These are phyloP conservation scores for Phytophthora ohioensis DNA, from an alignment of 352 stramenopile genomes.

Conservation along the genomic window DNA sequence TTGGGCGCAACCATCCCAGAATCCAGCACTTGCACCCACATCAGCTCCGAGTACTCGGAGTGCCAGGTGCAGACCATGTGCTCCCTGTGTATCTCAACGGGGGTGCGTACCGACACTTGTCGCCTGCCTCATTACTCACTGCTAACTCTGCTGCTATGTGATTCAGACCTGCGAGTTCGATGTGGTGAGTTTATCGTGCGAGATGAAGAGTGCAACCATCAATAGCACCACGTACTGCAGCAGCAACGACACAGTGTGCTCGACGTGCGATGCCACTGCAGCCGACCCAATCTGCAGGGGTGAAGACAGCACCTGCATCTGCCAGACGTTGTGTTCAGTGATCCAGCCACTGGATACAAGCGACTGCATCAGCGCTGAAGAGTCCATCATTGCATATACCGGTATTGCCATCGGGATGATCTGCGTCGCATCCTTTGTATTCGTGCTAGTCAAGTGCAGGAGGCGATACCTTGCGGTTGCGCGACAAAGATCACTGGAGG, in stretches of 20 bases:
- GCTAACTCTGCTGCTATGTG: neutral
- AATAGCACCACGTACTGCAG: constrained; percentile 41
- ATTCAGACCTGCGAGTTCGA: constrained; percentile 50
- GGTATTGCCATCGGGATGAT: constrained; percentile 24
- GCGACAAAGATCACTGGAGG: constrained; percentile 7
- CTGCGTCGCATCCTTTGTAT: constrained; percentile 32
- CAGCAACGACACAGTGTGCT: constrained; percentile 35
- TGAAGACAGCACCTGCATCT: constrained; percentile 40
- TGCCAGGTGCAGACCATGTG: constrained; percentile 56
- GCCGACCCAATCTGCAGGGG: constrained; percentile 41
- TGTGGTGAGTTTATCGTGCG: constrained; percentile 35
- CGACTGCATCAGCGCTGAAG: constrained; percentile 2
- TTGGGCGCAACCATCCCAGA: constrained; percentile 10
- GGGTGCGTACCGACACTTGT: constrained; percentile 24
- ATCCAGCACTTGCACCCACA: constrained; percentile 35
- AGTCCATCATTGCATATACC: constrained; percentile 26
- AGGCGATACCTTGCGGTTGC: neutral
- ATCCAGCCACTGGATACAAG: constrained; percentile 15
- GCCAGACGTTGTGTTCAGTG: constrained; percentile 44
- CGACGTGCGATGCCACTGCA: constrained; percentile 31
- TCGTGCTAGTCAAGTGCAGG: constrained; percentile 35
- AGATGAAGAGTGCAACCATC: constrained; percentile 1
- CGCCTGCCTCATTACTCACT: neutral
- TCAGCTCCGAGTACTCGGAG: constrained; percentile 38
- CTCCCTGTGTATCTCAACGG: constrained; percentile 41